A percentile compares a stretch with the other conserved stretches of the same genome.
phyloP scores from a whole-genome alignment of 495 filamentous ascomycete species.

The Trichoderma orchidacearum region DNA sequence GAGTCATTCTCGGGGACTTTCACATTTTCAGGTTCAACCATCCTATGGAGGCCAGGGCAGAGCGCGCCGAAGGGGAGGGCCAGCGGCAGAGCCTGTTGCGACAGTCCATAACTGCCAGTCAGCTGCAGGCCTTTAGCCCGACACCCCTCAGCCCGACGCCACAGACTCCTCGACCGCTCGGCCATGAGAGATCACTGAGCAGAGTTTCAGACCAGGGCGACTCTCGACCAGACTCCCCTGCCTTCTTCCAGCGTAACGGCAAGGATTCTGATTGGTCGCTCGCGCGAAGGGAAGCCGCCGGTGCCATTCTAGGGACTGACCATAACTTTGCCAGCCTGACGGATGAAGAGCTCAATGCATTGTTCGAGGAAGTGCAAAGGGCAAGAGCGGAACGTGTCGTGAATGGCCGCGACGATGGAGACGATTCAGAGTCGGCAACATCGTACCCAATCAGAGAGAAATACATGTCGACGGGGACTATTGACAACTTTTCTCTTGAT shows the following conservation, averaged over 20 bases:
- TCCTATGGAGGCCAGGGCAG: conserved; percentile 85
- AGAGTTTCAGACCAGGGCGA: conserved; percentile 38
- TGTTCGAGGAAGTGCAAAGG: conserved; percentile 90
- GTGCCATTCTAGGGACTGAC: conserved; percentile 79
- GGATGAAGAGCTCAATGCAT: conserved; percentile 86
- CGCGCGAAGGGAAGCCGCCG: conserved; percentile 82
- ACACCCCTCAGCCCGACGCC: conserved; percentile 37
- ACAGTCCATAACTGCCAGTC: conserved; percentile 75
- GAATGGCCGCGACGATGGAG: conserved; percentile 60
- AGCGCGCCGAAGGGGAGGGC: conserved; percentile 55
- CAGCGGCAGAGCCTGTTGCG: conserved; percentile 58
- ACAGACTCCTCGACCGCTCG: conserved; percentile 26
- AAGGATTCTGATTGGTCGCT: conserved; percentile 94
- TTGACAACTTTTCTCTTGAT: conserved; percentile 94
- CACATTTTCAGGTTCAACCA: conserved; percentile 99
- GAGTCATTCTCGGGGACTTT: conserved; percentile 94
- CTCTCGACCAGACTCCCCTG: conserved; percentile 67
- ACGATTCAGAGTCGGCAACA: conserved; percentile 78
- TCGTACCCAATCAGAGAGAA: conserved; percentile 88
- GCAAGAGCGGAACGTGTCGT: conserved; percentile 67
- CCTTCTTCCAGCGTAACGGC: conserved; percentile 47
- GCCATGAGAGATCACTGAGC: conserved; percentile 66
- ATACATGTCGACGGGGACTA: conserved; percentile 87
- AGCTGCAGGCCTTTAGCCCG: conserved; percentile 41
- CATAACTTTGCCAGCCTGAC: conserved; percentile 79